Evolutionary conservation across 140 eudicot genomes (phyloP).

Genomic region (Ambrosia hybrid): DNA sequence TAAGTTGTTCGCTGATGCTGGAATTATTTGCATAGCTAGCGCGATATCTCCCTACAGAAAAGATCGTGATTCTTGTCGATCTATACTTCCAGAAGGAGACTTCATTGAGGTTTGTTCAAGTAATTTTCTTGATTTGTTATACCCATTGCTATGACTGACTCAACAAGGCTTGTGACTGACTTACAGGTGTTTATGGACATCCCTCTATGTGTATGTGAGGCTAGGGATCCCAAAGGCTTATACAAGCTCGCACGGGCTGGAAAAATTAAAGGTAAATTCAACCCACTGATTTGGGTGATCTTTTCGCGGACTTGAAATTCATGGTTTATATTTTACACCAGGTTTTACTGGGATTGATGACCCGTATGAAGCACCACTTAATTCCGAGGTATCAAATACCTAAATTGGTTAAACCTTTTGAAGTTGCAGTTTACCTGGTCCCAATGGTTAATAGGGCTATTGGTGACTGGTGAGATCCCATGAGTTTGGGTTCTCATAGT

Average conservation of each 20-base stretch:
- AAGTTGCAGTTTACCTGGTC: too few species aligned
- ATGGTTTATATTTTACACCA: conserved; percentile 30
- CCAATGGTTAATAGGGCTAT: too few species aligned
- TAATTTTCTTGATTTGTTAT: conserved; percentile 1
- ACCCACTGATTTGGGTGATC: background rate
- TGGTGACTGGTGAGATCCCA: too few species aligned
- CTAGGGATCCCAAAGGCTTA: conserved; percentile 93
- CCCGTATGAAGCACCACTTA: conserved; percentile 84
- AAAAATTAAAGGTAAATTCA: conserved; percentile 72
- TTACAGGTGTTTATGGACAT: conserved; percentile 87
- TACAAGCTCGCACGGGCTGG: conserved; percentile 96
- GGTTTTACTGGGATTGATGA: conserved; percentile 98
- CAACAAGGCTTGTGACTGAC: conserved; percentile 8
- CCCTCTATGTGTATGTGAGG: conserved; percentile 86
- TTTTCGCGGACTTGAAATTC: background rate
- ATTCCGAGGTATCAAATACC: conserved; percentile 60
- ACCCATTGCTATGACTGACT: background rate
- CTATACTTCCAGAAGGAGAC: conserved; percentile 76
- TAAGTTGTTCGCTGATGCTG: conserved; percentile 94
- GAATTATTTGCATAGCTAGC: conserved; percentile 91
- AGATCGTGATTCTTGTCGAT: conserved; percentile 86
- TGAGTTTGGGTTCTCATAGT: too few species aligned
- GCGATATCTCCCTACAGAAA: conserved; percentile 87
- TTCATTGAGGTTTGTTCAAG: conserved; percentile 78
- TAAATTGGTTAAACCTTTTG: background rate